Evolutionary conservation across 192 early-diverging fungal species (phyloP).

Genomic region (Ambispora gerdemannii): DNA sequence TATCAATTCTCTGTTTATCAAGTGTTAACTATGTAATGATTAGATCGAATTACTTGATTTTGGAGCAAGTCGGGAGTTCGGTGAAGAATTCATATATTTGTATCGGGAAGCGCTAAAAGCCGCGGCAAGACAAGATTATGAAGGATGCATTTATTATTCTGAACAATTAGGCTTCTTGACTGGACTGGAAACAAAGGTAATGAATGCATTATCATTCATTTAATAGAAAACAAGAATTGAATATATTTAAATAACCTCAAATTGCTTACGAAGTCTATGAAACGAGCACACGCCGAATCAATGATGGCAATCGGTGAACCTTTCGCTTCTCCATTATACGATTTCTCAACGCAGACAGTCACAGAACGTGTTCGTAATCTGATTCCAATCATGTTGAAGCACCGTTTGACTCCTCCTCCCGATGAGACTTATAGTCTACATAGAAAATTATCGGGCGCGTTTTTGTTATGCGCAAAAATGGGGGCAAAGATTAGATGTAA

Average conservation of each 20-base stretch:
- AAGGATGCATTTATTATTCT: conserved; percentile 73
- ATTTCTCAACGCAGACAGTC: conserved; percentile 83
- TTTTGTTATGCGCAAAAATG: conserved; percentile 85
- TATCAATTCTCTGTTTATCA: background rate
- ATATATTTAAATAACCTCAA: too few relatives aligned
- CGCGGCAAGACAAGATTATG: conserved; percentile 68
- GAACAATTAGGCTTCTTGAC: conserved; percentile 87
- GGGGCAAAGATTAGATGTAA: conserved; percentile 40
- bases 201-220: too few relatives aligned
- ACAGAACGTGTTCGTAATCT: conserved; percentile 76
- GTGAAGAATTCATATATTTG: conserved; percentile 64
- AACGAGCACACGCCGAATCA: conserved; percentile 82
- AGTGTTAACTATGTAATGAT: background rate
- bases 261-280: conserved; percentile 76
- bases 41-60: conserved; percentile 89
- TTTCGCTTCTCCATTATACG: conserved; percentile 64
- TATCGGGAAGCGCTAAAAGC: conserved; percentile 77
- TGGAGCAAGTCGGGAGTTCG: conserved; percentile 85
- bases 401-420: conserved; percentile 94
- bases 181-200: conserved; percentile 79
- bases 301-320: conserved; percentile 85
- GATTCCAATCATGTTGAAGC: conserved; percentile 93
- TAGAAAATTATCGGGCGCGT: conserved; percentile 89
- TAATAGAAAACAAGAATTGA: too few relatives aligned
- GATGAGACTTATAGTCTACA: conserved; percentile 97